Percentiles rank a stretch among this genome's conserved stretches.
Conservation (phyloP, 306 rosid species). For the Rosa chinensis region DNA sequence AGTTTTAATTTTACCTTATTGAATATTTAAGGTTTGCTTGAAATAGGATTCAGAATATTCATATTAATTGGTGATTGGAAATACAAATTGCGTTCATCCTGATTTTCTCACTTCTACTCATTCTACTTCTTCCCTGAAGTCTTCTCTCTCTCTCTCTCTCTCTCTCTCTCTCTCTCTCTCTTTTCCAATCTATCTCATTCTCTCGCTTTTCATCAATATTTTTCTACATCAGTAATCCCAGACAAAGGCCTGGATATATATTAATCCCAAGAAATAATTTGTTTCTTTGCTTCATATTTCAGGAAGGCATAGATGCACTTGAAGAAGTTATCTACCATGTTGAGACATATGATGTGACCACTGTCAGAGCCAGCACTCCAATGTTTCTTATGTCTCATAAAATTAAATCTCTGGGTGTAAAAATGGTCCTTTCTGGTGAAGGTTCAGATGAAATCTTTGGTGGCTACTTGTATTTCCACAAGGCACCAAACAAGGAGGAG, state of each 20-base stretch:
- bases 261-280: neutral
- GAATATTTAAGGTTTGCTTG: neutral
- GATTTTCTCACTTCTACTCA: neutral
- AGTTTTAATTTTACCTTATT: neutral
- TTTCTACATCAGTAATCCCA: neutral
- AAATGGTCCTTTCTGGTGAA: constrained; percentile 99
- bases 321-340: constrained; percentile 95
- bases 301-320: constrained; percentile 99
- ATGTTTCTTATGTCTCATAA: constrained; percentile 99
- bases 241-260: constrained; percentile 1
- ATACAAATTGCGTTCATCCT: neutral
- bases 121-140: neutral
- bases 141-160: neutral
- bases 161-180: neutral
- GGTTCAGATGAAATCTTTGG: constrained; percentile 99
- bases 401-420: constrained; percentile 96
- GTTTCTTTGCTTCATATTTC: constrained; percentile 31
- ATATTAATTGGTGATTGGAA: neutral
- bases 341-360: constrained; percentile 96
- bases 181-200: neutral
- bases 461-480: constrained; percentile 94
- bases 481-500: constrained; percentile 95
- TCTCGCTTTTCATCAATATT: neutral
- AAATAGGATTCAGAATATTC: neutral
- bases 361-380: constrained; percentile 96